Conservation (phyloP, 805 yeast genomes). For the Saturnispora besseyi region DNA sequence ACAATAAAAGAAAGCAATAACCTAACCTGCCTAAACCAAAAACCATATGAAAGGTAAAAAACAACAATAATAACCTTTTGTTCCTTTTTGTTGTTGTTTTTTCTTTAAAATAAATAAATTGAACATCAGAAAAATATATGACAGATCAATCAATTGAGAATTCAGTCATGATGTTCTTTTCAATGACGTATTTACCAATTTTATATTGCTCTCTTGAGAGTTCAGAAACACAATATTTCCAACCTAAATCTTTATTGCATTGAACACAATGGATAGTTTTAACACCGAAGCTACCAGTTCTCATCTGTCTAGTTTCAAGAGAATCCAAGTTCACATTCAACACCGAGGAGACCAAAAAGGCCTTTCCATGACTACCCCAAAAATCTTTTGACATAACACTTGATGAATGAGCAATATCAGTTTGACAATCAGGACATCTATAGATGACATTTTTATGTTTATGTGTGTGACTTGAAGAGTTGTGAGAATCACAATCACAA, state of each 20-base stretch:
- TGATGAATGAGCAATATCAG: slow-evolving; percentile 25
- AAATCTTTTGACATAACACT: slow-evolving; percentile 28
- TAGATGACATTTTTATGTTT: slow-evolving; percentile 7
- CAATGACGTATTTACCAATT: slow-evolving; percentile 29
- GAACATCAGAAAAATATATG: not conserved
- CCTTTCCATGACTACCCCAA: slow-evolving; percentile 28
- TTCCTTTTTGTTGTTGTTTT: not conserved
- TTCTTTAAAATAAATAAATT: not conserved
- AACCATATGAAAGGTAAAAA: not conserved
- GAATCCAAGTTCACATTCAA: slow-evolving; percentile 19
- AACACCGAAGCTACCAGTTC: slow-evolving; percentile 28
- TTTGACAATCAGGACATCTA: slow-evolving; percentile 27
- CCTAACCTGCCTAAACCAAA: not conserved
- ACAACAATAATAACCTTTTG: not conserved
- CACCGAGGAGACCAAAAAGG: slow-evolving; percentile 26
- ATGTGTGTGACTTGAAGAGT: not conserved
- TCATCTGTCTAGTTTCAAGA: slow-evolving; percentile 23
- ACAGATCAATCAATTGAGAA: not conserved
- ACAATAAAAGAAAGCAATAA: not conserved
- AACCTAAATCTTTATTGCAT: slow-evolving; percentile 25
- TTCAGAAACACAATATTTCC: slow-evolving; percentile 28
- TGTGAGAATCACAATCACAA: not conserved
- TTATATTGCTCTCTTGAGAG: slow-evolving; percentile 25
- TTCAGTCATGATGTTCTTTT: slow-evolving; percentile 15
- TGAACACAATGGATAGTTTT: slow-evolving; percentile 25